Base-by-base conservation (phyloP, 2,329 filamentous ascomycete genomes). In the Cercospora berteroae region DNA sequence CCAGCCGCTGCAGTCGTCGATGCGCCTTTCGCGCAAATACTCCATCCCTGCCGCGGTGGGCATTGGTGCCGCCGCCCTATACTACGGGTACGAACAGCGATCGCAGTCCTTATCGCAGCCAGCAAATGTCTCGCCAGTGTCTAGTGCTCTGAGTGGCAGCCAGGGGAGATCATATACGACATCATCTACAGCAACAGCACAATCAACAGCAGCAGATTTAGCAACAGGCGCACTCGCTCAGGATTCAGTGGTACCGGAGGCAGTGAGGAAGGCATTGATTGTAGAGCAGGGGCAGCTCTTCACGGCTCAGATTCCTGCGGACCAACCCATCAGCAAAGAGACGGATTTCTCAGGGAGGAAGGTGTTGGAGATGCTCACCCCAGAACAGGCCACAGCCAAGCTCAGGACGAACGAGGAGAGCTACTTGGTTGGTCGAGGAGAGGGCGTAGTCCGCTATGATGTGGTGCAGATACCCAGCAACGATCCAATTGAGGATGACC, bases 401-500 rank as follows among this genome's bases (percentile, higher is more conserved):
- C 82, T 99, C 75, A 87, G 95, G 73, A 89, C 90, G 78, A 92
- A 92, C 76, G 93, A 99, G 81, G 89, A 96, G 81, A 97, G 94
- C 31, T 98, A 94, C 80, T 83, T 93, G 9, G 92, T 99, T 48
- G 93, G 93, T 67, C 85, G 95, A 62, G 96, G 95, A 13, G 87
- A 92, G 78, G 95, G 95, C 42, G 94, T 99, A 44, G 89, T 97
- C 70, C 89, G 95, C 72, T 99, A 99, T 77, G 95, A 99, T 80
- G 84, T 97, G 8, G 93, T 95, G 25, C 95, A 99, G 80, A 86
- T 98, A 68, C 92, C 94, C 9, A 97, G 93, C 83, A 99, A 99
- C 79, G 92, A 96, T 74, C 95, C 95, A 0, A 99, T 99, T 67
- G 95, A 99, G 81, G 95, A 99, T 76, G 96, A 99, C 77, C 95